Base-by-base conservation (phyloP, 2,329 filamentous ascomycete genomes). In the Microsporum canis region DNA sequence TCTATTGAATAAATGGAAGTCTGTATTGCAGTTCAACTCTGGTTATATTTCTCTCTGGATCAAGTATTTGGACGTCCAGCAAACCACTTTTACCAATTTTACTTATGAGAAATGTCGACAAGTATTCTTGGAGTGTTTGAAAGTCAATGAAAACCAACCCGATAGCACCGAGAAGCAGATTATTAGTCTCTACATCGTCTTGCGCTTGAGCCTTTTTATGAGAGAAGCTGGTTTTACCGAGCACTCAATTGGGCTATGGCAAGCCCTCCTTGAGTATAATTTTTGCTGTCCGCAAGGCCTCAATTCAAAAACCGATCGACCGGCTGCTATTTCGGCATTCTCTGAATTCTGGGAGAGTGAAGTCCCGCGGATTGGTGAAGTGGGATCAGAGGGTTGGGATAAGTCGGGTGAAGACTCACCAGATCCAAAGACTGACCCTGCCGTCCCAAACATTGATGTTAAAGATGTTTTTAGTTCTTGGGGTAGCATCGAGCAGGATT, bases 321-420 rank as follows among this genome's bases (percentile, higher is more conserved):
- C 65, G 23, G 36, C 65, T 57, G 57, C 65, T 63, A 12, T 74
- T 33, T 51, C 66, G n/a, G 65, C 68, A 0, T 88, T 96, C 63
- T 77, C 82, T 56, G 80, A 85, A 1, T 96, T 94, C 65, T 97
- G 94, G 94, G 90, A 96, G 62, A 88, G 85, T 61, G 92, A 96
- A 69, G 80, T 84, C 0, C 78, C 88, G 0, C 83, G 92, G 4
- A 81, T 96, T 60, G 92, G 92, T 7, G 92, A 97, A 66, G 68
- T 74, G 0, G 79, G 77, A 1, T 86, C 89, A 2, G 78, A 79
- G 63, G 90, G 91, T 0, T 96, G 91, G 91, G 69, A 65, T 29
- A 70, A 65, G 23, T 66, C 59, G 34, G 63, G 61, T 5, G 65
- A 56, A 55, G 29, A 61, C 39, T 60, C 64, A 17, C 45, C 79